Conservation (phyloP, 2,329 filamentous ascomycete genomes). For the Talaromyces sp. region DNA sequence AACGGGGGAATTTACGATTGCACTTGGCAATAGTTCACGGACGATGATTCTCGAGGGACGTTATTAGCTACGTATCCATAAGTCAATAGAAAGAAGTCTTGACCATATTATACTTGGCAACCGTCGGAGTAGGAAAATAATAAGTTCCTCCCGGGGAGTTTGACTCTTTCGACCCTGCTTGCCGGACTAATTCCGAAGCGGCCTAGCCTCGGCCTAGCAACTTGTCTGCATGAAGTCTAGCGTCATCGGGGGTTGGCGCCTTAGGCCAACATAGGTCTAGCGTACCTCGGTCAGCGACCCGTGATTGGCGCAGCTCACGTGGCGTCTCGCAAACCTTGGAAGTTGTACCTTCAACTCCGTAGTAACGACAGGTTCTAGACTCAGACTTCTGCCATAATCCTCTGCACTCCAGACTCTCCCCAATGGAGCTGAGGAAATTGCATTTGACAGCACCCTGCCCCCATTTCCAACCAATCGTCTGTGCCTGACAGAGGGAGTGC, state of each 20-base stretch:
- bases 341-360: no score
- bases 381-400: background rate
- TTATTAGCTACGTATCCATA: constrained; percentile 21
- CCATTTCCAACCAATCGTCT: background rate
- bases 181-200: background rate
- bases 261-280: background rate
- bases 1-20: constrained; percentile 35
- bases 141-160: background rate
- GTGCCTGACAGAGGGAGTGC: background rate
- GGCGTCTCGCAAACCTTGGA: background rate
- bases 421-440: background rate
- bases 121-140: no score
- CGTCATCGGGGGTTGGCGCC: background rate
- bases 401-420: background rate
- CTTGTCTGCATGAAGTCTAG: background rate
- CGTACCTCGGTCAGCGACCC: background rate
- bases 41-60: constrained; percentile 32
- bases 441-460: background rate
- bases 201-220: background rate
- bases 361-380: background rate
- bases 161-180: background rate
- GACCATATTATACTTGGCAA: no score
- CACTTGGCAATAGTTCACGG: constrained; percentile 37
- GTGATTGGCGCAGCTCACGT: constrained; percentile 8
- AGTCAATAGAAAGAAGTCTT: no score